Percentiles rank a stretch among this genome's conserved stretches.
phyloP scores from a whole-genome alignment of 2,329 filamentous ascomycete genomes.

The Calonectria crousiana region DNA sequence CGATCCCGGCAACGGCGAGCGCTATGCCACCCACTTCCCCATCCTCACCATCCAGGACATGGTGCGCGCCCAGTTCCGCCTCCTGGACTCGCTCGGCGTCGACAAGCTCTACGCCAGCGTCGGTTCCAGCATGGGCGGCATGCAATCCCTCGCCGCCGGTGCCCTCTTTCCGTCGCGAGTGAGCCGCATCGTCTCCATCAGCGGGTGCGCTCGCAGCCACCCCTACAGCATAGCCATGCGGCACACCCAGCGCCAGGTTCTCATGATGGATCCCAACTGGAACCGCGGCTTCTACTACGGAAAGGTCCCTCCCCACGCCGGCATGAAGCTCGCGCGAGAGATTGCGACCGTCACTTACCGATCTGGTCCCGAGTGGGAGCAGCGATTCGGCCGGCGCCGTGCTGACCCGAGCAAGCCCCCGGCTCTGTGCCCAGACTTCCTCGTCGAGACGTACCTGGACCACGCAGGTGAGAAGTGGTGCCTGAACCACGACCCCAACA shows the following conservation, averaged over 20 bases:
- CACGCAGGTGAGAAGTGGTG: conserved; percentile 99
- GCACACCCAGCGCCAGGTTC: conserved; percentile 94
- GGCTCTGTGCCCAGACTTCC: conserved; percentile 94
- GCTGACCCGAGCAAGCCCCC: conserved; percentile 90
- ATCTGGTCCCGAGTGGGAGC: conserved; percentile 97
- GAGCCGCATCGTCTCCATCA: conserved; percentile 86
- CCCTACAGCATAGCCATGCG: conserved; percentile 99
- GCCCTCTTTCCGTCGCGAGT: conserved; percentile 87
- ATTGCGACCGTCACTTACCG: conserved; percentile 98
- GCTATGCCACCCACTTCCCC: conserved; percentile 94
- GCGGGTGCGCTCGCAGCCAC: conserved; percentile 92
- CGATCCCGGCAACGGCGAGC: conserved; percentile 88
- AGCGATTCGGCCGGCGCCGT: conserved; percentile 87
- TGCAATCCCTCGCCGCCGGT: conserved; percentile 93
- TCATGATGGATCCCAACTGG: conserved; percentile 99
- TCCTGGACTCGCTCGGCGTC: conserved; percentile 85
- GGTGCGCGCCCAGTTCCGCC: conserved; percentile 93
- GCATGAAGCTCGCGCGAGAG: conserved; percentile 97
- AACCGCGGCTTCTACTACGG: conserved; percentile 95
- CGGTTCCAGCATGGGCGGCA: conserved; percentile 97
- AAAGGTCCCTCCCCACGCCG: conserved; percentile 87
- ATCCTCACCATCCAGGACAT: conserved; percentile 97
- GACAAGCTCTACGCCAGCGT: conserved; percentile 89
- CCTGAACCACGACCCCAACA: conserved; percentile 95
- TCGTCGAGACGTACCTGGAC: conserved; percentile 98